Evolutionary conservation across 2,329 filamentous ascomycete species (phyloP), one percentile per base, ranked within the genome.

Genomic region (Talaromyces sp.): DNA sequence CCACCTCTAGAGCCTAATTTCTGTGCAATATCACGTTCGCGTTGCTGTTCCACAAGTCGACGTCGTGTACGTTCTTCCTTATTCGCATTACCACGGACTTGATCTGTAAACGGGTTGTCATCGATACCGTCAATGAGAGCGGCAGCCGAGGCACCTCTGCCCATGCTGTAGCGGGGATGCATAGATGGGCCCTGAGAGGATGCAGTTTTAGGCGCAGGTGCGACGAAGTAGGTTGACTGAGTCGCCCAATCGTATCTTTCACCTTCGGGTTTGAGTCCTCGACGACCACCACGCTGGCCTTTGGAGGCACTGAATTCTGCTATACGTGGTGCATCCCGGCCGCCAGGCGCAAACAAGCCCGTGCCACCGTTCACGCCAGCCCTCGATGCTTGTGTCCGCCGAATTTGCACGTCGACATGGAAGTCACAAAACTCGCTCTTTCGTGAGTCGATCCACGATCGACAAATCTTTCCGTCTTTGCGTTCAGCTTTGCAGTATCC

Each of bases 371-470:
- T 96, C 67, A 97, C 84, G 73, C 96, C 93, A 82, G 93, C 89
- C 40, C 93, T 85, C 0, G 84, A 82, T 11, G 86, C 82, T 34
- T 86, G 83, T 73, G 87, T 86, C 74, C 91, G 93, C 63, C 88
- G 86, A 2, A 98, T 81, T 29, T 92, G 89, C 29, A 92, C 82
- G 71, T 96, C 93, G 70, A 96, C 88, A 77, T 99, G 95, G 71
- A 90, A 99, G 69, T 97, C 93, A 79, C 95, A 99, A 75, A 91
- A 92, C 71, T 96, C 89, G 0, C 93, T 97, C 72, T 93, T 91
- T 62, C 92, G 88, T 69, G 86, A 88, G 76, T 99, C 94, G 67
- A 99, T 84, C 95, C 95, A 99, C 31, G 86, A 81, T 38, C 86
- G 88, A 77, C 95, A 99, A 56, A 85, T 80, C 65, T 91, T 85